These are phyloP conservation scores for Breviolum minutum DNA, from an alignment of 73 alveolate genomes.

Conservation along the genomic window DNA sequence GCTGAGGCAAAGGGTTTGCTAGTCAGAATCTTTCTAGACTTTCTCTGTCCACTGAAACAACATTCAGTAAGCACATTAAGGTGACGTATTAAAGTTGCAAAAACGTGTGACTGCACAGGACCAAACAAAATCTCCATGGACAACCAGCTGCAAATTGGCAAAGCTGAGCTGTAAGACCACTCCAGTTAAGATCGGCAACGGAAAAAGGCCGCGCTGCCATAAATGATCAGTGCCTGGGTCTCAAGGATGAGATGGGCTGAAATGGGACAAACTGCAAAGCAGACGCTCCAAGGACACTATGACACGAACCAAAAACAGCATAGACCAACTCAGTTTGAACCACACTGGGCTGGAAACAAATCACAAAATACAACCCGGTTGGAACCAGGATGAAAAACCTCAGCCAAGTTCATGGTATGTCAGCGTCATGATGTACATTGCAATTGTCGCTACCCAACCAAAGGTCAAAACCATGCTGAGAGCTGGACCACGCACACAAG, in stretches of 20 bases:
- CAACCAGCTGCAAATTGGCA: too few relatives aligned
- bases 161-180: background rate
- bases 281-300: background rate
- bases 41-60: too few relatives aligned
- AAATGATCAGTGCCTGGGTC: slow-evolving; percentile 17
- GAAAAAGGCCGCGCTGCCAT: slow-evolving; percentile 14
- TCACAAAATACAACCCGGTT: slow-evolving; percentile 25
- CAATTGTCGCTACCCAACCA: background rate
- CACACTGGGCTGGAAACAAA: background rate
- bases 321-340: background rate
- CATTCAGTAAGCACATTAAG: too few relatives aligned
- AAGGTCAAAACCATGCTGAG: background rate
- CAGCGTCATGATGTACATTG: background rate
- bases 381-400: slow-evolving; percentile 84
- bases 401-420: background rate
- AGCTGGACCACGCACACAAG: slow-evolving; percentile 59
- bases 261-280: background rate
- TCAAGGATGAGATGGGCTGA: background rate
- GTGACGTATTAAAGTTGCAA: too few relatives aligned
- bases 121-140: background rate
- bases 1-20: too few relatives aligned
- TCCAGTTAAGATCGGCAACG: slow-evolving; percentile 67
- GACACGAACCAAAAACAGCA: background rate
- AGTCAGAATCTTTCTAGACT: too few relatives aligned
- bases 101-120: background rate